phyloP scores from a whole-genome alignment of 2,329 filamentous ascomycete species.

The Diaporthe sp. region DNA sequence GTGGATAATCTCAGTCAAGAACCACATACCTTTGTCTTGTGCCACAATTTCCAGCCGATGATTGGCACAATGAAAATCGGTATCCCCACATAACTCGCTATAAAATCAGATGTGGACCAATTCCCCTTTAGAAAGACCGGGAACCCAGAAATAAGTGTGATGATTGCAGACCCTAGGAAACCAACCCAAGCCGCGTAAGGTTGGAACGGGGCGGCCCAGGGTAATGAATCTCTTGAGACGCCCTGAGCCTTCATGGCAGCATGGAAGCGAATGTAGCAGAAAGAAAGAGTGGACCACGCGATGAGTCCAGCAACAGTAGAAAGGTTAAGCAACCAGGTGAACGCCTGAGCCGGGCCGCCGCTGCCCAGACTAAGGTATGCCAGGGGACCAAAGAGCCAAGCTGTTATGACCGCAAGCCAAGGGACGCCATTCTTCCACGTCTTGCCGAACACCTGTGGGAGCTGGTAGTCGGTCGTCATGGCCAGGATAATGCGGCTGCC shows the following conservation, averaged over 20 bases:
- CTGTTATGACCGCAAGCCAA: conserved; percentile 64
- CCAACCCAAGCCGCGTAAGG: conserved; percentile 59
- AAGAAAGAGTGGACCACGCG: conserved; percentile 50
- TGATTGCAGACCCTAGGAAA: conserved; percentile 56
- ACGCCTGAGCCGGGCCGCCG: conserved; percentile 62
- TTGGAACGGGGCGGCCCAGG: conserved; percentile 49
- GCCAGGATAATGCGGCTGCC: conserved; percentile 77
- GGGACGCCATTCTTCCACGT: conserved; percentile 75
- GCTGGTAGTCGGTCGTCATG: conserved; percentile 76
- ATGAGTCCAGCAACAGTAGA: conserved; percentile 58
- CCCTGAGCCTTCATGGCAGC: conserved; percentile 57
- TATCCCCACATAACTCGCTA: conserved; percentile 54
- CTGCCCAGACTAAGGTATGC: conserved; percentile 63
- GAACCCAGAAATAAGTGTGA: conserved; percentile 61
- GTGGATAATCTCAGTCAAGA: too few relatives aligned
- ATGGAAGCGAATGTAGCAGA: conserved; percentile 50
- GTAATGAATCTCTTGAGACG: conserved; percentile 50
- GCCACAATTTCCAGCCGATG: conserved; percentile 36
- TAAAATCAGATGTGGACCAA: conserved; percentile 55
- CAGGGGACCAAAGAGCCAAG: conserved; percentile 71
- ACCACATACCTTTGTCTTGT: conserved; percentile 37
- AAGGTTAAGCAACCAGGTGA: conserved; percentile 69
- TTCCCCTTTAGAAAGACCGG: conserved; percentile 55
- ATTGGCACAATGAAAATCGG: conserved; percentile 43
- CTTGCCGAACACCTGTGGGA: conserved; percentile 70